These are phyloP conservation scores for Fusarium euwallaceae DNA, from an alignment of 2,329 filamentous ascomycete species.

Conservation along the genomic window DNA sequence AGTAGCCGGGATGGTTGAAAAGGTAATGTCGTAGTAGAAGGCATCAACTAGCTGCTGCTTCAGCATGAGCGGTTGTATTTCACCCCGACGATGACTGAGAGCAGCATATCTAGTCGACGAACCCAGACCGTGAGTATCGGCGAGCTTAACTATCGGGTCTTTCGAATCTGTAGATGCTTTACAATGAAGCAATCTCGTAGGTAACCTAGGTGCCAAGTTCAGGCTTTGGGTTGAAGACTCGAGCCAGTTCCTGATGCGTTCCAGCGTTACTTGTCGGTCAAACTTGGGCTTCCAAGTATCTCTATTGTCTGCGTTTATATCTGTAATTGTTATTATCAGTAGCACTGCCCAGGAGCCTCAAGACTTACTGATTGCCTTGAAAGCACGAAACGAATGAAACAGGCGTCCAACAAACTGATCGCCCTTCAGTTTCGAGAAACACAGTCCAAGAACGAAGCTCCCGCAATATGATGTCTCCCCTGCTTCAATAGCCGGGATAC, in stretches of 20 bases:
- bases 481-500: constrained; percentile 18
- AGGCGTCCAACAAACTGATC: not conserved
- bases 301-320: not conserved
- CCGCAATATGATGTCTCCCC: not conserved
- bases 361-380: constrained; percentile 23
- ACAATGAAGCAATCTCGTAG: constrained; percentile 30
- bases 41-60: not conserved
- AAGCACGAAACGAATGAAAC: constrained; percentile 7
- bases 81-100: constrained; percentile 37
- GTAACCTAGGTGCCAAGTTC: constrained; percentile 13
- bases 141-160: constrained; percentile 11
- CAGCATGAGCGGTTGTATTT: constrained; percentile 27
- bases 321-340: not conserved
- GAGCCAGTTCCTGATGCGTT: constrained; percentile 26
- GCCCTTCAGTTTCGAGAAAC: not conserved
- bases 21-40: constrained; percentile 19
- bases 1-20: constrained; percentile 24
- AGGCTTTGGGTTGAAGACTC: not conserved
- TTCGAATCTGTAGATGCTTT: not conserved
- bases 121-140: not conserved
- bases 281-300: constrained; percentile 20
- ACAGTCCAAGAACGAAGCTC: constrained; percentile 17
- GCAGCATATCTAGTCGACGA: constrained; percentile 25
- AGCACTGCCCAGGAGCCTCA: fast-evolving
- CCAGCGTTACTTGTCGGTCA: constrained; percentile 26